phyloP scores from a whole-genome alignment of 495 filamentous ascomycete genomes.

The Cairneyella variabilis region DNA sequence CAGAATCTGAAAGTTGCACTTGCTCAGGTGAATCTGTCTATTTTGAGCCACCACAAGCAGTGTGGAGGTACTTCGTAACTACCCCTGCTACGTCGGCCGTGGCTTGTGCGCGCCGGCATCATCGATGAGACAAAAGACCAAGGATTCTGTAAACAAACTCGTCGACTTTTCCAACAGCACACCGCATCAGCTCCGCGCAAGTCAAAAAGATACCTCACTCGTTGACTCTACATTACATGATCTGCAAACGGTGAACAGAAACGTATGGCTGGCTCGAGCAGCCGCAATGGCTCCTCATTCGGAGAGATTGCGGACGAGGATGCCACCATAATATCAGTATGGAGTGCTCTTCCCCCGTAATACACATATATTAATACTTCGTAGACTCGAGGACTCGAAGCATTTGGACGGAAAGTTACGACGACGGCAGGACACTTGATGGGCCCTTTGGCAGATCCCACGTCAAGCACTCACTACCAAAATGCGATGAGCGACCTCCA shows the following conservation, averaged over 20 bases:
- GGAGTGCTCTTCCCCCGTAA: not conserved
- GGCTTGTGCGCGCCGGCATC: conserved; percentile 8
- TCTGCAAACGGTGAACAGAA: conserved; percentile 21
- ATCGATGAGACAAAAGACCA: conserved; percentile 24
- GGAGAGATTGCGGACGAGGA: conserved; percentile 34
- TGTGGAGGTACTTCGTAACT: no score
- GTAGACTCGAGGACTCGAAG: conserved; percentile 84
- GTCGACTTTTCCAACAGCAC: not conserved
- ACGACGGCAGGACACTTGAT: conserved; percentile 90
- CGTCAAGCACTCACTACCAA: conserved; percentile 64
- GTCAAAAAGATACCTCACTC: not conserved
- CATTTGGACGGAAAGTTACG: conserved; percentile 91
- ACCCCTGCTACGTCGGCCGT: no score
- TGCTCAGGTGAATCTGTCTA: no score
- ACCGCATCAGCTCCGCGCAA: not conserved
- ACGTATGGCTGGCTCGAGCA: conserved; percentile 51
- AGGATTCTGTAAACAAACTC: conserved; percentile 21
- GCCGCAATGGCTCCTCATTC: conserved; percentile 45
- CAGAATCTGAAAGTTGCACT: no score
- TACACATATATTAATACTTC: conserved; percentile 2
- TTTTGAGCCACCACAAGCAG: no score
- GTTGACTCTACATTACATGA: conserved; percentile 14
- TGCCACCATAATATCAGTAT: conserved; percentile 49
- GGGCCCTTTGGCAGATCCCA: conserved; percentile 58
- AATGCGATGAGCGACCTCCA: conserved; percentile 86